These are phyloP conservation scores for Alloascoidea hylecoeti DNA, from an alignment of 805 yeast genomes.

Conservation along the genomic window DNA sequence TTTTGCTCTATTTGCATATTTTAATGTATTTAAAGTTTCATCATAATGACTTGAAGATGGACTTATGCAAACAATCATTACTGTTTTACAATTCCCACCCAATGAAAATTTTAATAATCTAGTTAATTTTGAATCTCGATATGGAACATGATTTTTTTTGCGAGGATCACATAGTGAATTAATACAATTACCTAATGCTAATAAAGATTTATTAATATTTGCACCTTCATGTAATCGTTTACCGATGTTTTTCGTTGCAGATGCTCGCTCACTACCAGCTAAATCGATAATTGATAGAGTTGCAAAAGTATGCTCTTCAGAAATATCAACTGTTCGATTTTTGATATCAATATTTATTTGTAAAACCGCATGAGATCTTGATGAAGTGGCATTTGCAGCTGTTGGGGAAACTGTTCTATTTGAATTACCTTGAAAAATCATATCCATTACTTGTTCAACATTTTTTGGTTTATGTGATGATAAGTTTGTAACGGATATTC, in stretches of 20 bases:
- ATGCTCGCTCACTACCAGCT: conserved; percentile 93
- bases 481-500: conserved; percentile 60
- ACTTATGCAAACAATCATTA: conserved; percentile 89
- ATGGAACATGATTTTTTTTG: conserved; percentile 66
- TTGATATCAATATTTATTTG: conserved; percentile 59
- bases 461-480: conserved; percentile 40
- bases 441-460: conserved; percentile 36
- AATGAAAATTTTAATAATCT: conserved; percentile 76
- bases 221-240: conserved; percentile 77
- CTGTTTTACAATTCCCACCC: conserved; percentile 91
- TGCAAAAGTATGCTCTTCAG: conserved; percentile 59
- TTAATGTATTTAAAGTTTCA: conserved; percentile 81
- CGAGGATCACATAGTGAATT: conserved; percentile 76
- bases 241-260: conserved; percentile 79
- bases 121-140: conserved; percentile 82
- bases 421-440: conserved; percentile 55
- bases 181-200: conserved; percentile 84
- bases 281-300: conserved; percentile 80
- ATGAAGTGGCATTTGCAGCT: conserved; percentile 80
- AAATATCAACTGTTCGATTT: conserved; percentile 44
- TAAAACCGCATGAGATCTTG: conserved; percentile 87
- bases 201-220: conserved; percentile 66
- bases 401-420: conserved; percentile 81
- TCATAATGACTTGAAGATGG: conserved; percentile 84
- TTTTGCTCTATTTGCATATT: conserved; percentile 86